Evolutionary conservation across 2,329 filamentous ascomycete species (phyloP).

Genomic region (Hypoxylon sp.): DNA sequence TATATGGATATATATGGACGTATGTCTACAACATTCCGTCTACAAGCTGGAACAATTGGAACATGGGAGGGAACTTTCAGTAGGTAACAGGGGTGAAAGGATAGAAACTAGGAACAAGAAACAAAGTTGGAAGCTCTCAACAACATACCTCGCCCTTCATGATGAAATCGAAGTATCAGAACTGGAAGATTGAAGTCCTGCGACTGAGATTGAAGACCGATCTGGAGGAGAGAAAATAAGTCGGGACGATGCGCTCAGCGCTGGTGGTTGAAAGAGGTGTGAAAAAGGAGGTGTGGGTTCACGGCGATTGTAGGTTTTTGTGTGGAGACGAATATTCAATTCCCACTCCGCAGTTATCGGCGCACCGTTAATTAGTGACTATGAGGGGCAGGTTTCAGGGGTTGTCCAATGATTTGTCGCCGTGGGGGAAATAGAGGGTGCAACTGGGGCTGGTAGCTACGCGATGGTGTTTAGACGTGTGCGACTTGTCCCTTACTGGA

Average conservation of each 20-base stretch:
- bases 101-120: conserved; percentile 21
- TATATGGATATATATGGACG: background rate
- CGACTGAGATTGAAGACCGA: conserved; percentile 38
- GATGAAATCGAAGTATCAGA: conserved; percentile 52
- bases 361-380: conserved; percentile 23
- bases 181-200: conserved; percentile 35
- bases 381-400: conserved; percentile 46
- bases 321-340: conserved; percentile 42
- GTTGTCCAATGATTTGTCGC: conserved; percentile 34
- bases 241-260: conserved; percentile 50
- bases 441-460: conserved; percentile 13
- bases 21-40: conserved; percentile 16
- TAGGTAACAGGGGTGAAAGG: conserved; percentile 13
- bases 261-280: conserved; percentile 41
- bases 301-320: conserved; percentile 42
- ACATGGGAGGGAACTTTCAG: conserved; percentile 18
- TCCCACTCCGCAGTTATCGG: conserved; percentile 18
- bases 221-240: conserved; percentile 35
- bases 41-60: conserved; percentile 12
- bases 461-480: conserved; percentile 22
- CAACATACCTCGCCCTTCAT: conserved; percentile 72
- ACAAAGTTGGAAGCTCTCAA: conserved; percentile 12
- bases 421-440: conserved; percentile 24
- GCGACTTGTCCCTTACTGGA: conserved; percentile 30
- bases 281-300: conserved; percentile 53